These are phyloP conservation scores for Populus hybrid DNA, from an alignment of 441 rosid genomes.

Conservation along the genomic window DNA sequence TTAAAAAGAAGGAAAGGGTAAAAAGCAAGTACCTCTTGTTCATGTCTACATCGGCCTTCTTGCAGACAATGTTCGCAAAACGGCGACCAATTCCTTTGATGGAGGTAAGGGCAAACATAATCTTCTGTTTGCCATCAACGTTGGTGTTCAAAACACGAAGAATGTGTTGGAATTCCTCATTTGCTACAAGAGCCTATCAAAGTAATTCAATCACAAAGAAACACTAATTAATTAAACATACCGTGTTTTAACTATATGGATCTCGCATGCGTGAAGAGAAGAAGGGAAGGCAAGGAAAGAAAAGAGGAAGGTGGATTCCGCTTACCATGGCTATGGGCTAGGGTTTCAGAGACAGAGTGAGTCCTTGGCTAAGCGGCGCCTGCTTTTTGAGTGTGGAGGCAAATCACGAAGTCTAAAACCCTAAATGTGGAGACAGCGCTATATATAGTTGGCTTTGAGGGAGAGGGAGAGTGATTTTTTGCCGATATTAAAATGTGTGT, in stretches of 20 bases:
- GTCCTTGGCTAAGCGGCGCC: constrained; percentile 15
- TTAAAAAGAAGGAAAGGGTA: background rate
- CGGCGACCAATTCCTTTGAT: constrained; percentile 92
- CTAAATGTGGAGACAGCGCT: background rate
- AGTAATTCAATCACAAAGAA: background rate
- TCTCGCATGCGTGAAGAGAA: background rate
- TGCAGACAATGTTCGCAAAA: constrained; percentile 87
- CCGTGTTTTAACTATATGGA: background rate
- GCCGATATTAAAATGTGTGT: background rate
- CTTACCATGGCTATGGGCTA: constrained; percentile 23
- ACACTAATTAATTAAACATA: background rate
- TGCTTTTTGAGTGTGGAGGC: background rate
- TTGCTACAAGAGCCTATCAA: constrained; percentile 66
- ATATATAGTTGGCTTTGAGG: background rate
- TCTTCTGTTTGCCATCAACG: constrained; percentile 89
- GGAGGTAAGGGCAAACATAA: constrained; percentile 87
- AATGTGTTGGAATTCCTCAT: constrained; percentile 87
- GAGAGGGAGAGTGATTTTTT: background rate
- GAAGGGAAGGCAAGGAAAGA: background rate
- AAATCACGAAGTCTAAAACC: constrained; percentile 11
- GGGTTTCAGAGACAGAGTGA: constrained; percentile 4
- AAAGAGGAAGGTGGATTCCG: background rate
- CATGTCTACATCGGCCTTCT: constrained; percentile 92
- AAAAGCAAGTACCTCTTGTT: constrained; percentile 58
- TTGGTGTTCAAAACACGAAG: constrained; percentile 88